Evolutionary conservation across 805 yeast species (phyloP), one percentile per base, ranked within the genome.

Genomic region (Kregervanrija pseudodelftensis): DNA sequence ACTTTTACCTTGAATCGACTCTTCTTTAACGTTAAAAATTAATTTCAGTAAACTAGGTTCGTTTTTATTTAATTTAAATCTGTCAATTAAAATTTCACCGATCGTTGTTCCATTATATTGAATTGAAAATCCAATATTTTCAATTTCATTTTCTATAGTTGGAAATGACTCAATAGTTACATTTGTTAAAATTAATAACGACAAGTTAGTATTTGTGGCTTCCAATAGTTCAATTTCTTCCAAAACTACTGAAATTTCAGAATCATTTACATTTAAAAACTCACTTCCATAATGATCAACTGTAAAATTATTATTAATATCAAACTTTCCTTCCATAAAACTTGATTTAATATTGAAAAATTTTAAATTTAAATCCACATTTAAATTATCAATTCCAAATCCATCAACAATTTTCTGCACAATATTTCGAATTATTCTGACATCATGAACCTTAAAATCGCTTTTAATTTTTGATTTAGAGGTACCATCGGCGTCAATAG

Each of bases 101-200:
- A 74, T 50, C 1, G 30, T 41, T 0, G 73, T 60, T 1, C 59
- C 61, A 43, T 70, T 67, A 48, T 56, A 61, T 2, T 33, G 37
- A 12, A 59, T 30, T 33, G 51, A 58, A 44, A 58, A 41, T n/a
- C 37, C 47, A 12, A 49, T 30, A 7, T 37, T 37, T 9, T 43
- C 50, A 5, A 72, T 40, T 5, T 58, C 53, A 15, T 71, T 49
- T 5, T 52, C 52, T 15, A 67, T 10, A 11, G 39, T 47, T 7
- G 65, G n/a, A 8, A 51, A 45, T 16, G 66, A 50, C 1, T 74
- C 72, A 48, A 70, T 73, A 11, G 43, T 33, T 3, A 72, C 32
- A 13, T 57, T 60, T 5, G 66, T 31, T 36, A 61, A 67, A 30
- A 65, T 55, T 36, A 60, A 37, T 4, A 74, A 40, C 5, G 55